Conservation (phyloP, 2,329 filamentous ascomycete species). For the Ceratocystis harringtonii region DNA sequence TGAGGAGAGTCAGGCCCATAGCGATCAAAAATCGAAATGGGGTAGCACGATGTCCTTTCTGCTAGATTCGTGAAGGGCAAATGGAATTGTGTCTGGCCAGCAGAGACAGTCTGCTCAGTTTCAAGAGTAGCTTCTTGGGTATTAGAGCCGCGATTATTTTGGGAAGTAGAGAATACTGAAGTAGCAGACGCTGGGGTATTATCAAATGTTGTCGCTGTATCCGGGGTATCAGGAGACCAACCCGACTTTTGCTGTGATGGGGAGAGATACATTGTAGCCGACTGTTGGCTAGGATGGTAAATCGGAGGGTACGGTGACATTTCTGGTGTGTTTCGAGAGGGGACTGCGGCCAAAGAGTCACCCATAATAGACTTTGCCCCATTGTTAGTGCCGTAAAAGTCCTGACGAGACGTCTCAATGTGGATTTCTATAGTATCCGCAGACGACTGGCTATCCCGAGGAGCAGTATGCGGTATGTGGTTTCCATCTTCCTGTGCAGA, state of each 20-base stretch:
- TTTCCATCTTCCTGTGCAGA: constrained; percentile 29
- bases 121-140: not conserved
- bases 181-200: constrained; percentile 16
- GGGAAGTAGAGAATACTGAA: not conserved
- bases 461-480: constrained; percentile 33
- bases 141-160: not conserved
- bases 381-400: constrained; percentile 19
- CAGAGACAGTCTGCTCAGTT: not conserved
- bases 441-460: constrained; percentile 30
- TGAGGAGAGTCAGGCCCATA: constrained; percentile 10
- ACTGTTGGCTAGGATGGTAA: constrained; percentile 3
- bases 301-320: constrained; percentile 16
- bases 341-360: constrained; percentile 27
- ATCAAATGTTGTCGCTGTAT: constrained; percentile 29
- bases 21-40: constrained; percentile 15
- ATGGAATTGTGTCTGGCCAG: not conserved
- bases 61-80: not conserved
- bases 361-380: constrained; percentile 34
- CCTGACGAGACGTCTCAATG: constrained; percentile 45
- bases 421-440: constrained; percentile 57
- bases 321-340: not conserved
- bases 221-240: constrained; percentile 48
- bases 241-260: constrained; percentile 11
- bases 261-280: not conserved
- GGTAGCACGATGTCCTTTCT: constrained; percentile 12